Evolutionary conservation across 2,329 filamentous ascomycete species (phyloP), one percentile per base, ranked within the genome.

Genomic region (Phaeosphaeria sp.): DNA sequence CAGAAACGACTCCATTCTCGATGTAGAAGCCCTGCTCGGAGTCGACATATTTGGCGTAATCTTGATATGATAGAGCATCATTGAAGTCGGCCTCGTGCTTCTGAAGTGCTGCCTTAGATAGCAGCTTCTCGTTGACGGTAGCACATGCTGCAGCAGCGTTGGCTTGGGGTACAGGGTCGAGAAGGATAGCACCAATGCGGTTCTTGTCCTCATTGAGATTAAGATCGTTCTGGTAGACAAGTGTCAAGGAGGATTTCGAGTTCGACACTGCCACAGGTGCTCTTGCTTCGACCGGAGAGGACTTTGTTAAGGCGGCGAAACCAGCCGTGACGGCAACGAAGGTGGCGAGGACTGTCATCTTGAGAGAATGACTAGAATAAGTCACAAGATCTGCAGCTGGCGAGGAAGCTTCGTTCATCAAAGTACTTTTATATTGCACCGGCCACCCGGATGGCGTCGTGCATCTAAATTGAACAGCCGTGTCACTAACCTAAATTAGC

Each of bases 171-270:
- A 80, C 70, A 3, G 79, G 71, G 53, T 83, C 83, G 43, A 85
- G 71, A 7, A 85, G 69, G 44, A 85, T 79, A 2, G 83, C 83
- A 11, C 82, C 80, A 18, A 83, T 73, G 64, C 85, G 83, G 59
- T 85, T 84, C 24, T 68, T 74, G 69, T 85, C 81, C 59, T 86
- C 83, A 0, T 81, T 81, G 7, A 73, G 76, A 64, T 86, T 86
- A 22, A 85, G 73, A 42, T 85, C 85, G 70, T 85, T 86, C 64
- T 85, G 83, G 57, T 82, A 85, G 8, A 85, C 66, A 6, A 85
- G 72, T 0, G 82, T 83, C 52, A 85, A 65, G 1, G 82, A 84
- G 1, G 78, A 81, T 22, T 77, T 64, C 2, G 67, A 67, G 39
- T 74, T 75, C 1, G 70, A 67, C 1, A 62, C 59, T 42, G 48